Conservation (phyloP, 1,284 basidiomycete genomes). For the Gastroboletus turbinatus region DNA sequence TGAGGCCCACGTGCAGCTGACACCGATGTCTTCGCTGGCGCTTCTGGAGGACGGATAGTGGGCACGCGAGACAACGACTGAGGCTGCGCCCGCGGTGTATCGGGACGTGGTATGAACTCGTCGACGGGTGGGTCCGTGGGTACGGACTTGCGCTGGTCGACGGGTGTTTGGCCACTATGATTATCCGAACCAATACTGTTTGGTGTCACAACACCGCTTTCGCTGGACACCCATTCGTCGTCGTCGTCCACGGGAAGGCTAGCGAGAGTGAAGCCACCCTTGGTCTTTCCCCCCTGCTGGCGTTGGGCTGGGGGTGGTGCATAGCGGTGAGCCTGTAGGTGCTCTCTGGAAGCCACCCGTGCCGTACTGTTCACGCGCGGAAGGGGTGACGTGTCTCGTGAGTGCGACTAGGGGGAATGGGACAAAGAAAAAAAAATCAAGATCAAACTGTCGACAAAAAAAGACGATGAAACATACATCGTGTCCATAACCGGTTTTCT, state of each 20-base stretch:
- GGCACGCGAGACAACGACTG: conserved; percentile 36
- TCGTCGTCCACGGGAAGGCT: conserved; percentile 52
- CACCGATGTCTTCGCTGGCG: conserved; percentile 22
- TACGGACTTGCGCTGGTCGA: conserved; percentile 27
- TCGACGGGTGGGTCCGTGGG: conserved; percentile 13
- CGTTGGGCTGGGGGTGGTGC: conserved; percentile 35
- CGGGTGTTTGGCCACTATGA: conserved; percentile 38
- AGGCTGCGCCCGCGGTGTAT: conserved; percentile 30
- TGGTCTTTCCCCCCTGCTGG: conserved; percentile 42
- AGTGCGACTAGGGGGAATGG: conserved; percentile 28
- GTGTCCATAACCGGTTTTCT: conserved; percentile 45
- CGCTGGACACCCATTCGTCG: conserved; percentile 74
- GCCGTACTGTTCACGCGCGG: conserved; percentile 49
- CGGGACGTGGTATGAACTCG: conserved; percentile 24
- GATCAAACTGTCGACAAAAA: conserved; percentile 14
- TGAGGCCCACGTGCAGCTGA: conserved; percentile 26
- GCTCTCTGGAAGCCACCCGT: conserved; percentile 53
- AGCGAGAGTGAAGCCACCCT: conserved; percentile 59
- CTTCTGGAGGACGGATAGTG: conserved; percentile 34
- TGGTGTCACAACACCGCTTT: conserved; percentile 71
- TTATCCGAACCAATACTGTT: conserved; percentile 47
- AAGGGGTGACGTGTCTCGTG: conserved; percentile 39
- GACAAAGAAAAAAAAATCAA: conserved; percentile 5
- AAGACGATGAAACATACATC: conserved; percentile 41
- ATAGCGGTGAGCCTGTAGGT: conserved; percentile 38